phyloP scores from a whole-genome alignment of 2,329 filamentous ascomycete species.

The Trichoderma koningii region DNA sequence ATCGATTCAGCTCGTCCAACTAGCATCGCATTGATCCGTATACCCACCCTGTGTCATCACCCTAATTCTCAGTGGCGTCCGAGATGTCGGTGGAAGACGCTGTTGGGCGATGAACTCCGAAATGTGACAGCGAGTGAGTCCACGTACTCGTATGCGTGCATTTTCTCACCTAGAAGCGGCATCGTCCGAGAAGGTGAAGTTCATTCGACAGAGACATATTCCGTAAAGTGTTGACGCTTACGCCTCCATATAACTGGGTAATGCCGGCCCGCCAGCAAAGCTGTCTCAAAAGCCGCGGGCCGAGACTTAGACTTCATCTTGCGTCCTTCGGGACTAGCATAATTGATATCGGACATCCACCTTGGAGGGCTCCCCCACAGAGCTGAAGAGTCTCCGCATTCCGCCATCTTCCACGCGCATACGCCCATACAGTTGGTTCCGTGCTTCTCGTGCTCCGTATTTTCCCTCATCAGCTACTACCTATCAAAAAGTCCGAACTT shows the following conservation, averaged over 20 bases:
- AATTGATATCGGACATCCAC: not conserved
- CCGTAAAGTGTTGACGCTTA: no score
- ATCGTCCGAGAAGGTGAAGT: not conserved
- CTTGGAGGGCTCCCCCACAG: conserved; percentile 9
- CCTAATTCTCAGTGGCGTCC: not conserved
- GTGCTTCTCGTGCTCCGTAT: conserved; percentile 5
- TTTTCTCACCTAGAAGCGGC: not conserved
- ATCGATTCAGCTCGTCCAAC: not conserved
- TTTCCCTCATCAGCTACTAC: conserved; percentile 1
- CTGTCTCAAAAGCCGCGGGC: conserved; percentile 8
- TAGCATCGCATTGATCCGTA: not conserved
- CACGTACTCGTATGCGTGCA: not conserved
- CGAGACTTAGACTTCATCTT: conserved; percentile 13
- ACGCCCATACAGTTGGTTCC: not conserved
- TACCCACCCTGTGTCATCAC: not conserved
- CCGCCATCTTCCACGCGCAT: conserved; percentile 7
- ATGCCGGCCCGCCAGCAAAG: conserved; percentile 9
- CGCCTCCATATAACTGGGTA: not conserved
- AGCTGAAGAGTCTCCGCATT: conserved; percentile 19
- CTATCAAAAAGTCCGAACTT: conserved; percentile 4
- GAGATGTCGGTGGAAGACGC: not conserved
- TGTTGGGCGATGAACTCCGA: not conserved
- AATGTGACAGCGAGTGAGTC: not conserved
- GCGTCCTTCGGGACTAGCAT: conserved; percentile 10
- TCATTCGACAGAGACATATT: no score